Conservation (phyloP, 2,329 filamentous ascomycete genomes). For the Sporothrix globosa region DNA sequence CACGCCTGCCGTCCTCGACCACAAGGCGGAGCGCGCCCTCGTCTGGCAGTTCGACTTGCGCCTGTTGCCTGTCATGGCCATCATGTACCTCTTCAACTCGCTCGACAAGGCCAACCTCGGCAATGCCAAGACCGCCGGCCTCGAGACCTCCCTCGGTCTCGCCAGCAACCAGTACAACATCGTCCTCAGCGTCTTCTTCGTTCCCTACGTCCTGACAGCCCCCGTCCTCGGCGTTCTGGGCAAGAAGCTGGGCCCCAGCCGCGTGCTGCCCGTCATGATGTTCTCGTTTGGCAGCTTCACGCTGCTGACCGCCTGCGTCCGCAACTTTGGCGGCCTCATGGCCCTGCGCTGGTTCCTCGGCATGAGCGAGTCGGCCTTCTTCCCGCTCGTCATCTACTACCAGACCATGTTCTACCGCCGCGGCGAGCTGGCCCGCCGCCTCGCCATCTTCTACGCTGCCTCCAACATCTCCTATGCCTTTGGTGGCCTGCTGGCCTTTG, state of each 20-base stretch:
- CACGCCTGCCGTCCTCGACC: conserved; percentile 44
- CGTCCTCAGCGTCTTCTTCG: conserved; percentile 72
- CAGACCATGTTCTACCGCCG: conserved; percentile 72
- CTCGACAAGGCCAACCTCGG: conserved; percentile 47
- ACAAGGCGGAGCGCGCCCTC: conserved; percentile 53
- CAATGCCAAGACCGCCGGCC: conserved; percentile 35
- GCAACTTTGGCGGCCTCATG: conserved; percentile 38
- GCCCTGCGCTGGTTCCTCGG: conserved; percentile 67
- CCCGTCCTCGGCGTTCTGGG: conserved; percentile 63
- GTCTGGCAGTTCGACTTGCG: conserved; percentile 60
- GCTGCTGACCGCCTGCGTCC: conserved; percentile 57
- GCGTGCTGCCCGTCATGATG: conserved; percentile 73
- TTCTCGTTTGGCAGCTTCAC: conserved; percentile 66
- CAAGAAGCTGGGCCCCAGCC: conserved; percentile 69
- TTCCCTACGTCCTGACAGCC: conserved; percentile 73
- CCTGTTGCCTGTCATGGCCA: conserved; percentile 56
- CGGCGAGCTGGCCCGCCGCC: conserved; percentile 68
- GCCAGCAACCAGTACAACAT: conserved; percentile 61
- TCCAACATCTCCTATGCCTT: conserved; percentile 37
- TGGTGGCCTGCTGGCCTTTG: conserved; percentile 45
- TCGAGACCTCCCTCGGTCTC: conserved; percentile 28
- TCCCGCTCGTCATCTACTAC: conserved; percentile 44
- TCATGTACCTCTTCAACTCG: conserved; percentile 59
- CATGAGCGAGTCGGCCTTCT: conserved; percentile 50
- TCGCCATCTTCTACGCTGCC: conserved; percentile 62